Percentiles rank a stretch among this genome's conserved stretches.
Conservation (phyloP, 2,329 filamentous ascomycete genomes). For the Aureobasidium sp. region DNA sequence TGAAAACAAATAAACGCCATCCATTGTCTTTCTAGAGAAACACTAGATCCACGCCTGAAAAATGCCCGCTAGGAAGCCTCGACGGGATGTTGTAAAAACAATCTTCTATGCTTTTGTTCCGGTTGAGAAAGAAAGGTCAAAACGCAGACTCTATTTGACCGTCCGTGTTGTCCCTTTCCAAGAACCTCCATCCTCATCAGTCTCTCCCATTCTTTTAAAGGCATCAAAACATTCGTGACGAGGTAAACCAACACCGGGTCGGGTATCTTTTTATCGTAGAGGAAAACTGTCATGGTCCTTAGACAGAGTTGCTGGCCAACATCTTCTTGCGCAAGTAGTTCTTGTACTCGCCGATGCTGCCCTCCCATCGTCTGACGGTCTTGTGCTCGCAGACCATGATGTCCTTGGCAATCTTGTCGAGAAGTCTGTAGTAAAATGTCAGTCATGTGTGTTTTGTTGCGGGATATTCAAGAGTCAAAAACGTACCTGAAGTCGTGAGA, state of each 20-base stretch:
- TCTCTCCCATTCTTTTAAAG: neutral
- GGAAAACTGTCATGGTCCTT: slow-evolving; percentile 5
- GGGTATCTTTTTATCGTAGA: slow-evolving; percentile 10
- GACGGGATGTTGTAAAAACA: neutral
- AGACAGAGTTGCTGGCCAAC: slow-evolving; percentile 72
- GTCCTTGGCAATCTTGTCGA: slow-evolving; percentile 99
- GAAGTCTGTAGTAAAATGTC: slow-evolving; percentile 53
- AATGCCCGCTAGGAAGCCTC: neutral
- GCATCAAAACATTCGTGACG: slow-evolving; percentile 8
- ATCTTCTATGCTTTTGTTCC: slow-evolving; percentile 6
- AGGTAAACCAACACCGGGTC: slow-evolving; percentile 10
- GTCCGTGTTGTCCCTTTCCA: neutral
- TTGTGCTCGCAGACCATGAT: slow-evolving; percentile 99
- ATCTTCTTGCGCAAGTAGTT: slow-evolving; percentile 99
- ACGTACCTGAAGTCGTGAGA: slow-evolving; percentile 96
- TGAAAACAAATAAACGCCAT: slow-evolving; percentile 2
- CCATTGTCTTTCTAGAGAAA: slow-evolving; percentile 8
- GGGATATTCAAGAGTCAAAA: neutral
- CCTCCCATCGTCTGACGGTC: slow-evolving; percentile 83
- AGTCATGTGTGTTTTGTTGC: slow-evolving; percentile 21
- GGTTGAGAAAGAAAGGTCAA: neutral
- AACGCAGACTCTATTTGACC: neutral
- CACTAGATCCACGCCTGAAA: slow-evolving; percentile 3
- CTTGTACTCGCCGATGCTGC: slow-evolving; percentile 91
- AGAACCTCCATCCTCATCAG: neutral